A percentile compares a stretch with the other conserved stretches of the same genome.
Conservation (phyloP, 352 stramenopile genomes). For the Phytophthora megakarya region DNA sequence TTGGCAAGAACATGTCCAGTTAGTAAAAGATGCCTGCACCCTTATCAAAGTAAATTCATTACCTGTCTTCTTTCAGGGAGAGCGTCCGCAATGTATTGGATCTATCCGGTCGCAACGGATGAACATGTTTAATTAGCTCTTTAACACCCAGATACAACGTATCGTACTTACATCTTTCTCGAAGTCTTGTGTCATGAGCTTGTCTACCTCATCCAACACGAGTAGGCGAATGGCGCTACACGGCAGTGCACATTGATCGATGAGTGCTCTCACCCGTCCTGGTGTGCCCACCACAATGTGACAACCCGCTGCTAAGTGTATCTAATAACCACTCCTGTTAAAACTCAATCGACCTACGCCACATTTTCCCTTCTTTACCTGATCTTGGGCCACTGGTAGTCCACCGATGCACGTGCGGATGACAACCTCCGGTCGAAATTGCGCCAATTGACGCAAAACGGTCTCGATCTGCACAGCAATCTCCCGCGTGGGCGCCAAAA, state of each 20-base stretch:
- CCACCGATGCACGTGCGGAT: conserved; percentile 69
- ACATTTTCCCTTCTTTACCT: conserved; percentile 31
- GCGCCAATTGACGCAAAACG: conserved; percentile 60
- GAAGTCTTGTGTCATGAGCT: conserved; percentile 72
- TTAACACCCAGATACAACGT: background rate
- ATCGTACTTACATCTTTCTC: conserved; percentile 50
- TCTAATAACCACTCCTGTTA: conserved; percentile 17
- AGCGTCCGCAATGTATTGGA: conserved; percentile 56
- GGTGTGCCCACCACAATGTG: conserved; percentile 77
- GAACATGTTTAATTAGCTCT: background rate
- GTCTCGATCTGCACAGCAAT: conserved; percentile 78
- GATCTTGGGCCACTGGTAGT: conserved; percentile 60
- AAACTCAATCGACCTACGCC: background rate
- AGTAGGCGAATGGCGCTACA: conserved; percentile 62
- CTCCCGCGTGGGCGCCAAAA: conserved; percentile 81
- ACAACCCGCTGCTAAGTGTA: conserved; percentile 48
- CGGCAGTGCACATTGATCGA: conserved; percentile 57
- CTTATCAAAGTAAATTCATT: background rate
- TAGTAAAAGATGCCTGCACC: background rate
- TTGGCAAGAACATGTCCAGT: background rate
- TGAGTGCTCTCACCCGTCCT: conserved; percentile 70
- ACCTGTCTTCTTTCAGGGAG: conserved; percentile 72
- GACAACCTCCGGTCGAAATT: conserved; percentile 40
- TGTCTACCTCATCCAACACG: conserved; percentile 85
- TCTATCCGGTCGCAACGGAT: conserved; percentile 39